Conservation (phyloP, 805 yeast genomes). For the Yamadazyma philogaea region DNA sequence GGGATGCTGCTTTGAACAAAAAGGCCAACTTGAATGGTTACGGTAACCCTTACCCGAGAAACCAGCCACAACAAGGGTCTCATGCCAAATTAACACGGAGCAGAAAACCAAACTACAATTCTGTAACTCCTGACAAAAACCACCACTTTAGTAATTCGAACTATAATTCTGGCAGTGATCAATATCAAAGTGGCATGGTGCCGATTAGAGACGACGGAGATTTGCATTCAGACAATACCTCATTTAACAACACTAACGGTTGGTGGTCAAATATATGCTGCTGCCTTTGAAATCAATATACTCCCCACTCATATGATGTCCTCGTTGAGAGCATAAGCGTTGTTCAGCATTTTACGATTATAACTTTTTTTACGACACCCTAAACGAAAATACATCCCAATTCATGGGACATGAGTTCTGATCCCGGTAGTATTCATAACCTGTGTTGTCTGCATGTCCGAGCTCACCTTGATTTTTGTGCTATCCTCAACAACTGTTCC, state of each 20-base stretch:
- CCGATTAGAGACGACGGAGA: conserved; percentile 37
- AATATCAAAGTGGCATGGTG: conserved; percentile 27
- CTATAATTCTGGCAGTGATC: conserved; percentile 9
- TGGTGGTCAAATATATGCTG: conserved; percentile 14
- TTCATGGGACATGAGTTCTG: background rate
- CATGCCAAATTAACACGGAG: conserved; percentile 15
- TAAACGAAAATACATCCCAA: background rate
- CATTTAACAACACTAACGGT: conserved; percentile 22
- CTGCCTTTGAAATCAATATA: conserved; percentile 11
- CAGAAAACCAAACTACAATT: conserved; percentile 18
- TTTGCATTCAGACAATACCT: conserved; percentile 38
- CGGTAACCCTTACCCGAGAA: conserved; percentile 61
- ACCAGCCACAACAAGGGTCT: conserved; percentile 14
- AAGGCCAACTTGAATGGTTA: conserved; percentile 81
- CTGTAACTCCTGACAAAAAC: conserved; percentile 15
- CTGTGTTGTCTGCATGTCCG: background rate
- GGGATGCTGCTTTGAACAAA: conserved; percentile 74
- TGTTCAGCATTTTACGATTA: background rate
- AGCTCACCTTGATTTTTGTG: background rate
- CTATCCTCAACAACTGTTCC: background rate
- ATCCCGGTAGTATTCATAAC: background rate
- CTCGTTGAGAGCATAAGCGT: background rate
- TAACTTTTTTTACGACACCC: background rate
- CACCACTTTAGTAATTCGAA: conserved; percentile 16
- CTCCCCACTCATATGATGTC: background rate